These are phyloP conservation scores for Ajuga chamaepitys DNA, from an alignment of 257 asterid genomes.

Conservation along the genomic window DNA sequence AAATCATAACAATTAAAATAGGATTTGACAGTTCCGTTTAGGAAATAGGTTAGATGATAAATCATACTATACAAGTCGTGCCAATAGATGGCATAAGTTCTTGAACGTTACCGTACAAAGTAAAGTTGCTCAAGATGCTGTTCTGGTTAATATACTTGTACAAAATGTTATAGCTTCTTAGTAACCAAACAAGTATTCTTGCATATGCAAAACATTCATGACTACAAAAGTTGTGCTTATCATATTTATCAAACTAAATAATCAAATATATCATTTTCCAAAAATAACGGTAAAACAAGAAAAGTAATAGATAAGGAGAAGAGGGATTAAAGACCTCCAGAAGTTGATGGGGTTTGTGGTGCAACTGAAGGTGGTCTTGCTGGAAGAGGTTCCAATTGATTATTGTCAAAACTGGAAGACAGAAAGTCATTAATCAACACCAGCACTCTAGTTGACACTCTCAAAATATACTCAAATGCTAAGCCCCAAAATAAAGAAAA, in stretches of 20 bases:
- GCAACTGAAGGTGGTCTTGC: constrained; percentile 61
- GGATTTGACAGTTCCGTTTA: neutral
- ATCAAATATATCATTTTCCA: neutral
- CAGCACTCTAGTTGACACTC: constrained; percentile 10
- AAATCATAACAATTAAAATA: neutral
- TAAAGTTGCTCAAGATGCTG: neutral
- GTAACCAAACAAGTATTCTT: neutral
- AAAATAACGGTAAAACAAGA: neutral
- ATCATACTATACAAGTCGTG: neutral
- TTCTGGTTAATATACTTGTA: neutral
- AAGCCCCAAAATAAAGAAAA: neutral
- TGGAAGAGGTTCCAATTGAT: constrained; percentile 43
- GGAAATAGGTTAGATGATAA: neutral
- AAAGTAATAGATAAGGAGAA: neutral
- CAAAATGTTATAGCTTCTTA: constrained; percentile 7
- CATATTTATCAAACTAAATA: neutral
- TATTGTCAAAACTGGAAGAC: constrained; percentile 57
- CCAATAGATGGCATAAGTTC: neutral
- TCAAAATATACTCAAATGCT: neutral
- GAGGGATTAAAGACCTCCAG: constrained; percentile 30
- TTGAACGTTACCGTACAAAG: neutral
- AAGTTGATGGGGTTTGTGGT: constrained; percentile 41
- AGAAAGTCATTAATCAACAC: constrained; percentile 21
- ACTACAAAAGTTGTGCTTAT: neutral
- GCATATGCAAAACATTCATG: neutral